Conservation (phyloP, 257 asterid species). For the Nyctanthes arbortristis region DNA sequence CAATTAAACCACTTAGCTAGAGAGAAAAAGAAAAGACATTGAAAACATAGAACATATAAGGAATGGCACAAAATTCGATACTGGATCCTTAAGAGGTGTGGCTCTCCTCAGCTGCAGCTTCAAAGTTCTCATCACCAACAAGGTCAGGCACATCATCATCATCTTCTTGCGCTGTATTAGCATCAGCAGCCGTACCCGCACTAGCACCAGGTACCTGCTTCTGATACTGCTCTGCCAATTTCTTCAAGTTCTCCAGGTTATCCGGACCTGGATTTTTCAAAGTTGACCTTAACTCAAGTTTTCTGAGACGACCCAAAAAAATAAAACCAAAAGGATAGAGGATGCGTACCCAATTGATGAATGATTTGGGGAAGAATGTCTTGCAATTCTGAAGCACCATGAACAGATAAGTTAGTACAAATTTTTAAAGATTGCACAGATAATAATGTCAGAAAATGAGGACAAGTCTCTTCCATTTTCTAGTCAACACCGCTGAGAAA, state of each 20-base stretch:
- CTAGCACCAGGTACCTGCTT: slow-evolving; percentile 58
- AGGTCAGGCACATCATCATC: slow-evolving; percentile 78
- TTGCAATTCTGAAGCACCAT: slow-evolving; percentile 50
- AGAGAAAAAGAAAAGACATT: slow-evolving; percentile 34
- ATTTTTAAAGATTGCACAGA: background rate
- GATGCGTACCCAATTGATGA: slow-evolving; percentile 44
- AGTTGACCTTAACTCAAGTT: background rate
- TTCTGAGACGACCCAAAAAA: background rate
- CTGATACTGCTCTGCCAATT: slow-evolving; percentile 79
- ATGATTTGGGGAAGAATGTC: slow-evolving; percentile 54
- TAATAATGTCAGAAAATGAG: background rate
- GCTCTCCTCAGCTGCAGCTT: slow-evolving; percentile 70
- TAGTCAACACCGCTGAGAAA: no score
- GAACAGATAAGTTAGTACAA: background rate
- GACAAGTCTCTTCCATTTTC: background rate
- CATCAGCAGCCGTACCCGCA: slow-evolving; percentile 19
- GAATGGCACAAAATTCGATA: slow-evolving; percentile 34
- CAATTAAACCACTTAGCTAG: slow-evolving; percentile 24
- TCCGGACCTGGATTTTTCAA: slow-evolving; percentile 55
- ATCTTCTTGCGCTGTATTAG: slow-evolving; percentile 23
- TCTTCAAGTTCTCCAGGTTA: slow-evolving; percentile 78
- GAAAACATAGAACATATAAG: slow-evolving; percentile 31
- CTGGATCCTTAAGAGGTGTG: slow-evolving; percentile 39
- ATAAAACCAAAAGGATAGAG: background rate
- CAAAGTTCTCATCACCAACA: slow-evolving; percentile 70